Base-by-base conservation (phyloP, 495 filamentous ascomycete genomes). In the Neurospora tetrasperma region DNA sequence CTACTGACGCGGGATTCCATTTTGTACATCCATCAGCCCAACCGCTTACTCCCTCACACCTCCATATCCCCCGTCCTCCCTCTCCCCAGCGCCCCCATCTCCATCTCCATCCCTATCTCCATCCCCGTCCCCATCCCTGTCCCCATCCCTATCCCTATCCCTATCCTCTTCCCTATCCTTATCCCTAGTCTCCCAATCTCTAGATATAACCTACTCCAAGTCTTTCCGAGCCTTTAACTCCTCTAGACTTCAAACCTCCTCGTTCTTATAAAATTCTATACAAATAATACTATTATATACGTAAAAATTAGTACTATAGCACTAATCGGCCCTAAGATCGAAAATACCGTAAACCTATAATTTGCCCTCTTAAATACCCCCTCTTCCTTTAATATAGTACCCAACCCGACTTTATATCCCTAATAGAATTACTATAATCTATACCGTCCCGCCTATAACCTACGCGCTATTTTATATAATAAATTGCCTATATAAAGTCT, bases 391-490 rank as follows among this genome's bases (percentile, higher is more conserved):
- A 3, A 80, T 40, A 8, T 71, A 41, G 71, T 86, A 6, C 80
- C 83, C 0, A 88, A 78, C 1, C 88, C 89, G 54, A 89, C 88
- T n/a, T 74, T 90, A 88, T 84, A 90, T 86, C 39, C 86, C 88
- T 0, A 84, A 83, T 69, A 90, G 79, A 10, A 88, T 84, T 11
- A 89, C 76, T 12, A 81, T 84, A 40, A 89, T 78, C 72, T 86
- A 90, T 9, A 84, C 82, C 11, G 85, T 81, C 1, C 79, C 78
- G 8, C 82, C 76, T 1, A 83, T 78, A 0, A 90, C 48, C 75
- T 81, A 80, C 2, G 82, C 79, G 40, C 88, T 82, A 71, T 88
- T 86, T 9, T 86, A 82, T 7, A 77, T 76, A 46, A 88, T 80
- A 35, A 86, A 78, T 23, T 76, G 76, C 38, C 70, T 73, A 59